Evolutionary conservation across 2,329 filamentous ascomycete genomes (phyloP).

Genomic region (Talaromyces sp.): DNA sequence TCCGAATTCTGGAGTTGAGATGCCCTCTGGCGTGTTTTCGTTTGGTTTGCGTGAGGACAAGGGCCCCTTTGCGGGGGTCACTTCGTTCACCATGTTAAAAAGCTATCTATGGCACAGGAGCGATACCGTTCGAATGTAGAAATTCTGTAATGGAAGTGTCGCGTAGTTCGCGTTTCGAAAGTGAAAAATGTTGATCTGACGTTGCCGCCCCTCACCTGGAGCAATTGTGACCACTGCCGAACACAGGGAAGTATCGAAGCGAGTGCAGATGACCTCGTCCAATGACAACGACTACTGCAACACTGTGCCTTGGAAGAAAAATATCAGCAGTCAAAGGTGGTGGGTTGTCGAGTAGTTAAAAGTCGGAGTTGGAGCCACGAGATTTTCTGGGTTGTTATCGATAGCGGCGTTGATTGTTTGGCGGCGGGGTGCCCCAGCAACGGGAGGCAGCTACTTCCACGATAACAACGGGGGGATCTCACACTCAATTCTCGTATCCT

Average conservation of each 20-base stretch:
- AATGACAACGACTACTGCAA: neutral
- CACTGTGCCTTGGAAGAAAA: neutral
- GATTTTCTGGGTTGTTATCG: constrained; percentile 16
- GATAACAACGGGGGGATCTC: neutral
- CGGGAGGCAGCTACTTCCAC: neutral
- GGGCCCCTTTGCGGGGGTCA: constrained; percentile 43
- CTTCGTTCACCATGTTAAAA: constrained; percentile 51
- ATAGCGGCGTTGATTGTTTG: constrained; percentile 18
- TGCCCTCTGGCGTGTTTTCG: constrained; percentile 32
- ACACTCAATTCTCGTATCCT: neutral
- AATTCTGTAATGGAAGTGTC: neutral
- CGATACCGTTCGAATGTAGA: neutral
- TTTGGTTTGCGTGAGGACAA: constrained; percentile 36
- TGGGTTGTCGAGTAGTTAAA: neutral
- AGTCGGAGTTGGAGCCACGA: neutral
- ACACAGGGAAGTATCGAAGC: neutral
- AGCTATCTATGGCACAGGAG: neutral
- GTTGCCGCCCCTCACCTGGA: constrained; percentile 1
- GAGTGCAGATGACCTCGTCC: neutral
- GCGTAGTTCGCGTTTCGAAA: neutral
- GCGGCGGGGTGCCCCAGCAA: constrained; percentile 20
- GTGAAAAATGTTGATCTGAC: neutral
- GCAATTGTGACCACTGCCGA: neutral
- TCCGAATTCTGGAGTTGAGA: constrained; percentile 54
- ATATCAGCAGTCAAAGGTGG: neutral